Percentiles rank a stretch among this genome's conserved stretches.
phyloP scores from a whole-genome alignment of 2,329 filamentous ascomycete species.

The Aspergillus quadrilineatus region DNA sequence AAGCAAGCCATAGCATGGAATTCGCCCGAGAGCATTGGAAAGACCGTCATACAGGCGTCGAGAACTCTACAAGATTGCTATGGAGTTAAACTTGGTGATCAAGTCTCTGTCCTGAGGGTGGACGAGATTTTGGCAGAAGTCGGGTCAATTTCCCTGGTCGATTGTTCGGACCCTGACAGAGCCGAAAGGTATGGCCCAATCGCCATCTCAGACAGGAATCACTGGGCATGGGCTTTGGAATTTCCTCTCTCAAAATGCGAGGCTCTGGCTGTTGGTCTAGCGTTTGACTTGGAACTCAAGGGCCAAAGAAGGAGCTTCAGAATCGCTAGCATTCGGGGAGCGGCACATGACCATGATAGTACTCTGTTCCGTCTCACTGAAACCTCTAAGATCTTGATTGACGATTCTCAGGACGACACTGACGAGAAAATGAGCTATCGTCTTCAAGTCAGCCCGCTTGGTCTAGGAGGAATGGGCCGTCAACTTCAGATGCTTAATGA shows the following conservation, averaged over 20 bases:
- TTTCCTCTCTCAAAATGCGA: slow-evolving; percentile 57
- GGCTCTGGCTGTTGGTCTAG: slow-evolving; percentile 67
- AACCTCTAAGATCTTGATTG: slow-evolving; percentile 34
- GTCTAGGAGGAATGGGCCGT: slow-evolving; percentile 66
- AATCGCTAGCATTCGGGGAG: slow-evolving; percentile 55
- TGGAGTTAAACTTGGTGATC: slow-evolving; percentile 69
- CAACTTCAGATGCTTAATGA: slow-evolving; percentile 67
- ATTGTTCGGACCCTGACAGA: slow-evolving; percentile 51
- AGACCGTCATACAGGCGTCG: slow-evolving; percentile 69
- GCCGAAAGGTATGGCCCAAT: slow-evolving; percentile 38
- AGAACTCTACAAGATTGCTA: slow-evolving; percentile 71
- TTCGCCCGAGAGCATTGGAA: slow-evolving; percentile 62
- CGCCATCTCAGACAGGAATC: slow-evolving; percentile 34
- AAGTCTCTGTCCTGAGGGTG: slow-evolving; percentile 60
- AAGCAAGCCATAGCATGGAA: slow-evolving; percentile 64
- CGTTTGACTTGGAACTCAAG: slow-evolving; percentile 62
- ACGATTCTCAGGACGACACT: slow-evolving; percentile 22
- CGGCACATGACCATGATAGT: slow-evolving; percentile 37
- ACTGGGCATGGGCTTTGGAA: slow-evolving; percentile 53
- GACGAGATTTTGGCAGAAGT: slow-evolving; percentile 55
- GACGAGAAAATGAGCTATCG: slow-evolving; percentile 15
- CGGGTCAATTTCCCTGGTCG: slow-evolving; percentile 59
- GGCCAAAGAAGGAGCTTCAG: slow-evolving; percentile 63
- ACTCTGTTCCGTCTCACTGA: slow-evolving; percentile 40
- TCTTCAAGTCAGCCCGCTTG: slow-evolving; percentile 41